These are phyloP conservation scores for Forsythia suspensa DNA, from an alignment of 257 asterid species.

Conservation along the genomic window DNA sequence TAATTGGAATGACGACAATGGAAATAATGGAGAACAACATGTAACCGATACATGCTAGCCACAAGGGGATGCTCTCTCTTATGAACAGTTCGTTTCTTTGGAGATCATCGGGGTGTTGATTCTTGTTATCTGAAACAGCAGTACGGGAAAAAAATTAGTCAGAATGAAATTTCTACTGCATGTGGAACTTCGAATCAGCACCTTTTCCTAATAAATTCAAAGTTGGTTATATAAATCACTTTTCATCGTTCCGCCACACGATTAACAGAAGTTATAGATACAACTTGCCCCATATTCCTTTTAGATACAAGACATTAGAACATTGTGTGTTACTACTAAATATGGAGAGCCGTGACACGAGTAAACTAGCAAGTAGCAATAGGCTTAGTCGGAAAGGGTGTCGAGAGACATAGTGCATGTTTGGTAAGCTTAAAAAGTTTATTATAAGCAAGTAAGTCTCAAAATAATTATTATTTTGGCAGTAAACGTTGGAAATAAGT, in stretches of 20 bases:
- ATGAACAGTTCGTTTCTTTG: constrained; percentile 13
- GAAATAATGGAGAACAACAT: constrained; percentile 19
- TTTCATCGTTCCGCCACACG: background rate
- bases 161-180: background rate
- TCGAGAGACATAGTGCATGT: background rate
- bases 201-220: too few relatives aligned
- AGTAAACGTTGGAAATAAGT: too few relatives aligned
- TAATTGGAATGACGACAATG: constrained; percentile 11
- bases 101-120: background rate
- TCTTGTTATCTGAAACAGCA: constrained; percentile 13
- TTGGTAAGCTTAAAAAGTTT: too few relatives aligned
- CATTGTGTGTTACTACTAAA: background rate
- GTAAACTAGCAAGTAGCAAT: background rate
- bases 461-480: too few relatives aligned
- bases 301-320: background rate
- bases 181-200: background rate
- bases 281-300: background rate
- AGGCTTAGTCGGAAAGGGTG: background rate
- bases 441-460: too few relatives aligned
- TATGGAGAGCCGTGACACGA: background rate
- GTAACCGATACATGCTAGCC: constrained; percentile 27
- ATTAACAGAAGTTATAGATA: background rate
- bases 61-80: constrained; percentile 22
- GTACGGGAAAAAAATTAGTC: background rate
- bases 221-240: background rate